phyloP scores from a whole-genome alignment of 352 stramenopile genomes.

The Phytophthora pisi region DNA sequence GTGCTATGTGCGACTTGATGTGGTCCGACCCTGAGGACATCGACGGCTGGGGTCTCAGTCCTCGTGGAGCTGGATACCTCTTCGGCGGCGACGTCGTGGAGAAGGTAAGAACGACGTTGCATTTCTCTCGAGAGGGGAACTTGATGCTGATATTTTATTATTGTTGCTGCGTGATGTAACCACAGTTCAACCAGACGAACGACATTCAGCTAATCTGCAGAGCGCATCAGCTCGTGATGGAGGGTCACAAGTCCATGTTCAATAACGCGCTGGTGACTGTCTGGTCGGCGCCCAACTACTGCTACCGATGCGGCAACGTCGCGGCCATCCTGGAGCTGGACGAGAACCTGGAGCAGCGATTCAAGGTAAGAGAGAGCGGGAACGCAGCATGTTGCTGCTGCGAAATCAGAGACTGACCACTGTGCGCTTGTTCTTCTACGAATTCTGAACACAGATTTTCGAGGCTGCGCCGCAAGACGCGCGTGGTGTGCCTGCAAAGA shows the following conservation, averaged over 20 bases:
- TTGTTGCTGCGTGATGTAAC: slow-evolving; percentile 15
- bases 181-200: slow-evolving; percentile 98
- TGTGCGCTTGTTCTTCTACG: slow-evolving; percentile 12
- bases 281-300: slow-evolving; percentile 99
- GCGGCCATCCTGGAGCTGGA: slow-evolving; percentile 98
- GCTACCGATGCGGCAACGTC: slow-evolving; percentile 98
- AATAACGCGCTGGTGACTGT: slow-evolving; percentile 98
- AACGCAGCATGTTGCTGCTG: background rate
- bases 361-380: slow-evolving; percentile 61
- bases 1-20: slow-evolving; percentile 98
- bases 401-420: slow-evolving; percentile 21
- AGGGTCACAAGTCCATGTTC: slow-evolving; percentile 96
- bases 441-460: slow-evolving; percentile 90
- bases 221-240: slow-evolving; percentile 97
- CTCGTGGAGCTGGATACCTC: slow-evolving; percentile 97
- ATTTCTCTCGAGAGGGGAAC: background rate
- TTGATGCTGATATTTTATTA: slow-evolving; percentile 1
- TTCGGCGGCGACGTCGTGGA: slow-evolving; percentile 98
- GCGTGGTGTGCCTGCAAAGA: slow-evolving; percentile 97
- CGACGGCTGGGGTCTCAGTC: slow-evolving; percentile 97
- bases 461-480: slow-evolving; percentile 97
- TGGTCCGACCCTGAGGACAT: slow-evolving; percentile 97
- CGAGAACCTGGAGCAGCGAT: slow-evolving; percentile 93
- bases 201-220: slow-evolving; percentile 97
- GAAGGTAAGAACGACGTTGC: slow-evolving; percentile 62